Percentiles rank a stretch among this genome's conserved stretches.
phyloP scores from a whole-genome alignment of 176 grass and related monocot species.

The Poa pratensis region DNA sequence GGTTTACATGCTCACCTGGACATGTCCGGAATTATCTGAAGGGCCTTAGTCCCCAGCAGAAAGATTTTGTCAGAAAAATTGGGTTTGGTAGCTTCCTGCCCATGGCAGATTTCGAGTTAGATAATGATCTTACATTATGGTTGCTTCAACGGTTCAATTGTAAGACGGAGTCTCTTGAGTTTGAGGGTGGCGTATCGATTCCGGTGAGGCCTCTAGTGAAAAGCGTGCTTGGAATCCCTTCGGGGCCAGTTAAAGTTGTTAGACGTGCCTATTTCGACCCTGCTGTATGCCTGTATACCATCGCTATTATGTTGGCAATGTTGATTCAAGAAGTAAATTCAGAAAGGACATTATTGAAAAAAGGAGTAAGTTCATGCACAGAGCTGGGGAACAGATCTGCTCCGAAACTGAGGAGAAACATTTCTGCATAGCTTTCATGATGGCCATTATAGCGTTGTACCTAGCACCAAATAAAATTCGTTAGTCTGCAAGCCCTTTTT shows the following conservation, averaged over 20 bases:
- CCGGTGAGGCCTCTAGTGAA: constrained; percentile 14
- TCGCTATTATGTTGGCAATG: not conserved
- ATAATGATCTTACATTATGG: not conserved
- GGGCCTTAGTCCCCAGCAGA: not conserved
- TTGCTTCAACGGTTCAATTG: not conserved
- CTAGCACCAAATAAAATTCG: not conserved
- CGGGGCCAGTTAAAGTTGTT: not conserved
- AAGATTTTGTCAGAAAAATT: constrained; percentile 4
- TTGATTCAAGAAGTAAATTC: not conserved
- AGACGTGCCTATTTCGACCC: not conserved
- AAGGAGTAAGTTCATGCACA: not conserved
- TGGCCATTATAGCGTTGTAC: not conserved
- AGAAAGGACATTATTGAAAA: not conserved
- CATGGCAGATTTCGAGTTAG: not conserved
- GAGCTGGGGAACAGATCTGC: not conserved
- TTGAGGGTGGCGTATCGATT: not conserved
- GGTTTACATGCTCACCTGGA: not conserved
- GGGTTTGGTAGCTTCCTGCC: not conserved
- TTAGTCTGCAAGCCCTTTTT: not conserved
- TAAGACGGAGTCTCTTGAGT: not conserved
- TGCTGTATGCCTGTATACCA: not conserved
- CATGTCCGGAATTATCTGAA: not conserved
- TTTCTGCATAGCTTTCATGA: not conserved
- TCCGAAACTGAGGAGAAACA: constrained; percentile 5
- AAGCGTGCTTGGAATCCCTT: constrained; percentile 12